A percentile compares a stretch with the other conserved stretches of the same genome.
These are phyloP conservation scores for Ceratopteris richardii DNA, from an alignment of 75 land plant species.

Conservation along the genomic window DNA sequence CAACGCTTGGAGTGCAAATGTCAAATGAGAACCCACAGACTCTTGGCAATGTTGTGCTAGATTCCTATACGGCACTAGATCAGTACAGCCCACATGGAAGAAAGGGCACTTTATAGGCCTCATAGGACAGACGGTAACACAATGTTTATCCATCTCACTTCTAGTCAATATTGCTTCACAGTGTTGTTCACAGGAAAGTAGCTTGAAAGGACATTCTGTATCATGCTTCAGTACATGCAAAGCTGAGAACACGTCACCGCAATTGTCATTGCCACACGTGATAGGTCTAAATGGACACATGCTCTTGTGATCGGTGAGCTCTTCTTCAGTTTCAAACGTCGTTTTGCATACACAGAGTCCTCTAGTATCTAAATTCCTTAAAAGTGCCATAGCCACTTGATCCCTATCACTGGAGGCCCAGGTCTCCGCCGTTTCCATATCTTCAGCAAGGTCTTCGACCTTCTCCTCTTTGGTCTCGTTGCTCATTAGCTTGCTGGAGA, in stretches of 20 bases:
- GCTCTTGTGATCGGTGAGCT: slow-evolving; percentile 14
- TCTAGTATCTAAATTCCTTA: slow-evolving; percentile 9
- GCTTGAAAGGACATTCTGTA: slow-evolving; percentile 11
- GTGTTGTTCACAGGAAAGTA: slow-evolving; percentile 14
- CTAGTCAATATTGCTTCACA: slow-evolving; percentile 7
- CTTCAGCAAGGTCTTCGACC: slow-evolving; percentile 11
- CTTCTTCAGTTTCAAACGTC: slow-evolving; percentile 10
- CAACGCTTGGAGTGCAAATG: slow-evolving; percentile 8
- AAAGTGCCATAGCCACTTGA: slow-evolving; percentile 4
- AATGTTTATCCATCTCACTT: slow-evolving; percentile 14
- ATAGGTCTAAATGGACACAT: slow-evolving; percentile 20
- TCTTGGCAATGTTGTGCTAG: slow-evolving; percentile 13
- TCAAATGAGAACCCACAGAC: slow-evolving; percentile 8
- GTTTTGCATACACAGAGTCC: slow-evolving; percentile 5
- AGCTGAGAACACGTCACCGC: slow-evolving; percentile 13
- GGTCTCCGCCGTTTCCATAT: slow-evolving; percentile 9
- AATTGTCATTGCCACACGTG: slow-evolving; percentile 12
- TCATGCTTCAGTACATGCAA: slow-evolving; percentile 12
- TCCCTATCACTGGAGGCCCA: slow-evolving; percentile 13
- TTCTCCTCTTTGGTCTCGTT: slow-evolving; percentile 8
- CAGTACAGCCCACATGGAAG: slow-evolving; percentile 10
- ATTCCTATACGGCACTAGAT: slow-evolving; percentile 17
- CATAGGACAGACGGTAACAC: slow-evolving; percentile 17
- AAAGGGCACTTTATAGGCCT: slow-evolving; percentile 17
- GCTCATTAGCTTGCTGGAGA: slow-evolving; percentile 14